Conservation (phyloP, 1,284 basidiomycete genomes). For the Veloporphyrellus conicus region DNA sequence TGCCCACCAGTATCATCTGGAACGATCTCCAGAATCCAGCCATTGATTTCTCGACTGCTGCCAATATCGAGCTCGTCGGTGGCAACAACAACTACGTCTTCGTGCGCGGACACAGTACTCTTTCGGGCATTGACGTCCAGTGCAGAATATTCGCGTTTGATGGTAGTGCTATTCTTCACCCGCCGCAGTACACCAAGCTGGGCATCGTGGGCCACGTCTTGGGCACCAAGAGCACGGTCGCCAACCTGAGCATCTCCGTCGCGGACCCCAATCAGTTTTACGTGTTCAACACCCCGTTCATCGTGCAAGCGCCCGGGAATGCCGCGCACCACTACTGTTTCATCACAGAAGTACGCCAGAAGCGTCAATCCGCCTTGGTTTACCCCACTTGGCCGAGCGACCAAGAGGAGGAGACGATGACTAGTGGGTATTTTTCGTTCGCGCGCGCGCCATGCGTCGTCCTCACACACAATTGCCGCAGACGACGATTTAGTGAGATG, state of each 20-base stretch:
- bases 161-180: not conserved
- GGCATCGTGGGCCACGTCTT: not conserved
- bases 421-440: constrained; percentile 4
- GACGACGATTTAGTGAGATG: constrained; percentile 7
- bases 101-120: constrained; percentile 14
- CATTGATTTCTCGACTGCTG: constrained; percentile 2
- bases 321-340: constrained; percentile 7
- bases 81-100: constrained; percentile 9
- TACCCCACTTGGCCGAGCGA: constrained; percentile 11
- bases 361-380: not conserved
- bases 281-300: constrained; percentile 6
- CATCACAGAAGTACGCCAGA: constrained; percentile 15
- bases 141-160: not conserved
- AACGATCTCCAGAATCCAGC: constrained; percentile 1
- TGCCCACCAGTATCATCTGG: not conserved
- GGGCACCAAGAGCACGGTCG: not conserved
- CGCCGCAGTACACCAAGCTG: not conserved
- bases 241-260: constrained; percentile 8
- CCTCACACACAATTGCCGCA: not conserved
- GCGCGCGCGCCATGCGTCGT: too few relatives aligned
- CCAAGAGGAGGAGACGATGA: not conserved
- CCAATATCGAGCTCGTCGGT: constrained; percentile 5
- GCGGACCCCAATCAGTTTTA: constrained; percentile 5
- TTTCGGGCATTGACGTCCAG: constrained; percentile 12
- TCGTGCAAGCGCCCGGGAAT: not conserved